Evolutionary conservation across 2,329 filamentous ascomycete genomes (phyloP), one percentile per base, ranked within the genome.

Genomic region (Curvularia verruculosa): DNA sequence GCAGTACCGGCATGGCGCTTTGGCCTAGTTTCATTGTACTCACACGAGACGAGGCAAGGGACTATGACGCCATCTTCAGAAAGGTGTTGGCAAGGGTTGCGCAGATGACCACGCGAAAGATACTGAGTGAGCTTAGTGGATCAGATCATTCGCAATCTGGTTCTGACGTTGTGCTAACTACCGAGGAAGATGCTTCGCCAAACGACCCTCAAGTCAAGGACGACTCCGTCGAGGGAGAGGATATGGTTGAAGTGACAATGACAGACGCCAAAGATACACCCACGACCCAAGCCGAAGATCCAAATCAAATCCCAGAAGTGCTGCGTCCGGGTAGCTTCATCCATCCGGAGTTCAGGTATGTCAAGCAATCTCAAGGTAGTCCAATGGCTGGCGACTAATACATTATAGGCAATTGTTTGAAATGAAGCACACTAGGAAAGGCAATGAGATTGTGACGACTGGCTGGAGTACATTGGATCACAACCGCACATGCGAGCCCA

Each of bases 201-300:
- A 87, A 87, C 9, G 89, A 90, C 63, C 82, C 85, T 21, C 89
- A 89, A 70, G 83, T 96, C 45, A 85, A 89, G 56, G 89, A 91
- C 43, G 84, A 86, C 26, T 96, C 93, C 3, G 85, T 96, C 1
- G 89, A 93, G 72, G 90, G 92, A 9, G 94, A 97, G 74, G 93
- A 97, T 59, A 86, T 97, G 69, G 90, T 98, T 5, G 91, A 97
- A 71, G 88, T 99, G 15, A 90, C 90, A 0, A 93, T 97, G 88
- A 87, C 87, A 51, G 89, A 92, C 66, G 79, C 80, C 2, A 71
- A 71, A 15, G 79, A 83, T 55, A 63, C 65, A 4, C 52, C 61
- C 19, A 31, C 58, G 4, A n/a, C 37, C 19, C 21, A 56, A 62
- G 23, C 72, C 74, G 9, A 31, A 36, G 60, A 58, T 23, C 46